Conservation (phyloP, 352 stramenopile genomes). For the Phytopythium mirpurense region DNA sequence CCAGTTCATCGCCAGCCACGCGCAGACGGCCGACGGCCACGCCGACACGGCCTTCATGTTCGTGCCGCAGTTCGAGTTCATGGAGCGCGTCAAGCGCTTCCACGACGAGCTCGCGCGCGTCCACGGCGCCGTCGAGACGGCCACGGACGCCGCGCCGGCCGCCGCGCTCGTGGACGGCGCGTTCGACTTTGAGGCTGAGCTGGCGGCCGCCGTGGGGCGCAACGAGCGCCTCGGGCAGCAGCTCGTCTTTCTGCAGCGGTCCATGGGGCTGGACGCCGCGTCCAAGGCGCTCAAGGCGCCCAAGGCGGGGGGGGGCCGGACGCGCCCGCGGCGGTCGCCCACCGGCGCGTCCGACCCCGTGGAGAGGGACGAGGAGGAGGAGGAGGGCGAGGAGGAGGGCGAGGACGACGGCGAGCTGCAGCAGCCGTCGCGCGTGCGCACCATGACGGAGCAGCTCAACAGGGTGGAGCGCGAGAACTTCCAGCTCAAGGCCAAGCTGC, state of each 20-base stretch:
- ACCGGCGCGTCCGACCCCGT: constrained; percentile 45
- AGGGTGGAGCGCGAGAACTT: constrained; percentile 74
- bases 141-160: not conserved
- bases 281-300: constrained; percentile 9
- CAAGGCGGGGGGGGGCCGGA: not conserved
- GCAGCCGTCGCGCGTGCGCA: constrained; percentile 36
- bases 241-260: constrained; percentile 52
- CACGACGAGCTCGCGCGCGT: constrained; percentile 30
- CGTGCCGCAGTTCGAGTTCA: constrained; percentile 63
- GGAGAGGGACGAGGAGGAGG: constrained; percentile 14
- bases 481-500: constrained; percentile 51
- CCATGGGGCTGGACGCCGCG: constrained; percentile 55
- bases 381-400: constrained; percentile 18
- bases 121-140: constrained; percentile 8
- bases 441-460: constrained; percentile 72
- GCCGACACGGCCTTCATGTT: constrained; percentile 33
- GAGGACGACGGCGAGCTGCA: constrained; percentile 8
- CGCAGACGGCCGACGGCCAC: constrained; percentile 21
- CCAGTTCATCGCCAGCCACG: constrained; percentile 58
- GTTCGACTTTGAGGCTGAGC: constrained; percentile 55
- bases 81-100: constrained; percentile 68
- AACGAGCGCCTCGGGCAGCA: constrained; percentile 63
- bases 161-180: not conserved
- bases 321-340: constrained; percentile 22
- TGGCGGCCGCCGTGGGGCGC: constrained; percentile 46